These are phyloP conservation scores for Coniochaeta hoffmannii DNA, from an alignment of 2,329 filamentous ascomycete species.

Conservation along the genomic window DNA sequence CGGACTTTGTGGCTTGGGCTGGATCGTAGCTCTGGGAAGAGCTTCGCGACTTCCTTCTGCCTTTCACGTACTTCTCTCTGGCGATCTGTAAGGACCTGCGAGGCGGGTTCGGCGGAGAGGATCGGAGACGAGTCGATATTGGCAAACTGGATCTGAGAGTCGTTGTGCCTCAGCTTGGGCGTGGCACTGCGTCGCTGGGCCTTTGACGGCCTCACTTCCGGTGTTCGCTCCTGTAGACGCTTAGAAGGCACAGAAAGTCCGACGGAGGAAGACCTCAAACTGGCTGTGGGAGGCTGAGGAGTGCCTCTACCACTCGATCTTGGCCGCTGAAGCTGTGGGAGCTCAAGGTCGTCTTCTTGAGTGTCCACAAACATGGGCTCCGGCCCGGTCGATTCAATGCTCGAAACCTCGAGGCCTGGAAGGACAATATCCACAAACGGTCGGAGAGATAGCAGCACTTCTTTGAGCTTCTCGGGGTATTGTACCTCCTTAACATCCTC, in stretches of 20 bases:
- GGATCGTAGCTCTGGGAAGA: conserved; percentile 63
- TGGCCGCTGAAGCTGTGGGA: conserved; percentile 19
- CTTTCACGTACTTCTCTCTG: conserved; percentile 72
- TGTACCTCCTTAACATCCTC: conserved; percentile 49
- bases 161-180: conserved; percentile 61
- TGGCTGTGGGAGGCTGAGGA: conserved; percentile 12
- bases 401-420: conserved; percentile 33
- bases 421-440: conserved; percentile 40
- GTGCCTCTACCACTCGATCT: conserved; percentile 15
- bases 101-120: conserved; percentile 45
- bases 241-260: conserved; percentile 23
- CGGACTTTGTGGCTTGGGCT: conserved; percentile 29
- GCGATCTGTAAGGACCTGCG: conserved; percentile 69
- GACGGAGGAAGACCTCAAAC: conserved; percentile 24
- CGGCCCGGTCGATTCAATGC: conserved; percentile 29
- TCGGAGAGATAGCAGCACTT: conserved; percentile 54
- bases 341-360: conserved; percentile 34
- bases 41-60: conserved; percentile 56
- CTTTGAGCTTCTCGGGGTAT: conserved; percentile 59
- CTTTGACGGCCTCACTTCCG: conserved; percentile 18
- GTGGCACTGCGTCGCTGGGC: conserved; percentile 19
- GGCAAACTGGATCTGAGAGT: conserved; percentile 76
- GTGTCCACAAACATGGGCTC: conserved; percentile 37
- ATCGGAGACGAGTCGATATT: conserved; percentile 54
- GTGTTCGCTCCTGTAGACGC: conserved; percentile 15